phyloP scores from a whole-genome alignment of 108 stramenopile genomes.

The Ochromonas danica region DNA sequence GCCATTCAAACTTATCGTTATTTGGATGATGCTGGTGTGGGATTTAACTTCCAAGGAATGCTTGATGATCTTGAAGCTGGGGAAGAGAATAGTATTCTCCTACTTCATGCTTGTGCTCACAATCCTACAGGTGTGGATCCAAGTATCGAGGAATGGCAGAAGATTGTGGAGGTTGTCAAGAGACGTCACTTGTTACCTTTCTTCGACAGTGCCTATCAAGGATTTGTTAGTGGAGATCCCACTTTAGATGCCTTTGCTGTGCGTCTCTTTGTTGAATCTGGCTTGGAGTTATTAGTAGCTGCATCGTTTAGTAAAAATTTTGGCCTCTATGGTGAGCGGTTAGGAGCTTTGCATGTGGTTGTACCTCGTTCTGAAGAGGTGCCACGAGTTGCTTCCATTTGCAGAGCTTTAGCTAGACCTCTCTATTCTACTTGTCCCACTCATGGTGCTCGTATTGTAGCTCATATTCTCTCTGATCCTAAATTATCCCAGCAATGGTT shows the following conservation, averaged over 20 bases:
- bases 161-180: conserved; percentile 39
- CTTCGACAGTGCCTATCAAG: conserved; percentile 64
- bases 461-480: conserved; percentile 34
- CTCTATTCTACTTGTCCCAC: conserved; percentile 56
- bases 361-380: conserved; percentile 7
- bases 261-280: conserved; percentile 41
- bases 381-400: background rate
- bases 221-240: conserved; percentile 42
- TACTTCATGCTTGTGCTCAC: conserved; percentile 60
- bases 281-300: conserved; percentile 43
- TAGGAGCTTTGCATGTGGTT: conserved; percentile 49
- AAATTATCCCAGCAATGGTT: conserved; percentile 38
- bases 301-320: conserved; percentile 60
- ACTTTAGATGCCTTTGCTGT: conserved; percentile 44
- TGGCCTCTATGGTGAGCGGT: conserved; percentile 56
- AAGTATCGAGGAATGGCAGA: conserved; percentile 46
- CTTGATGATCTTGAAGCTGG: conserved; percentile 42
- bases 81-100: conserved; percentile 39
- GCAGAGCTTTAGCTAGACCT: conserved; percentile 38
- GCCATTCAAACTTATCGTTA: conserved; percentile 49
- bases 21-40: conserved; percentile 35
- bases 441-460: conserved; percentile 41
- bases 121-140: conserved; percentile 63
- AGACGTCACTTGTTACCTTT: conserved; percentile 38
- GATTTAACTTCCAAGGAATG: conserved; percentile 44